Conservation (phyloP, 2,329 filamentous ascomycete genomes). For the Aspergillus tanneri region DNA sequence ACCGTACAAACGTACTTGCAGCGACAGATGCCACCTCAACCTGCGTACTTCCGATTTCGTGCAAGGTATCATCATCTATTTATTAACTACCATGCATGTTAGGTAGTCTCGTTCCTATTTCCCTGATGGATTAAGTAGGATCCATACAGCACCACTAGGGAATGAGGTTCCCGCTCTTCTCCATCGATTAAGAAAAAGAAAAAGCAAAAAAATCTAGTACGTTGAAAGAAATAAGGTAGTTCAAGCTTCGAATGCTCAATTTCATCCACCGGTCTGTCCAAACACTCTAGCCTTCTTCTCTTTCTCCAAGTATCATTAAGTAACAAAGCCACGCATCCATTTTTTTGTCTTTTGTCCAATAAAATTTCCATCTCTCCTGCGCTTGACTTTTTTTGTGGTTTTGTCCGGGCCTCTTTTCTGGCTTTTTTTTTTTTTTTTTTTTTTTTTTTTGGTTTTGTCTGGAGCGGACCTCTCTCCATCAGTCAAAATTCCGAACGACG, state of each 20-base stretch:
- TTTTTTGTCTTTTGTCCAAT: constrained; percentile 12
- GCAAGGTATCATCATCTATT: no score
- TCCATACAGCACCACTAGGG: no score
- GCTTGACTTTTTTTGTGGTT: constrained; percentile 14
- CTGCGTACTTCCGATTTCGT: no score
- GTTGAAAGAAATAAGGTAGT: no score
- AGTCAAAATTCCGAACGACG: constrained; percentile 13
- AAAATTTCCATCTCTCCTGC: constrained; percentile 13
- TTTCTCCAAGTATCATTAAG: constrained; percentile 15
- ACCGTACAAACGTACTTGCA: no score
- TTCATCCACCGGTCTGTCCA: constrained; percentile 14
- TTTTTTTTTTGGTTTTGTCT: constrained; percentile 12
- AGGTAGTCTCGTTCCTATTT: no score
- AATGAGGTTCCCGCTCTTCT: no score
- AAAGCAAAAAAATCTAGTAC: background rate
- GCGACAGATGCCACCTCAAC: no score
- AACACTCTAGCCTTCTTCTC: constrained; percentile 12
- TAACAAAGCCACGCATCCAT: constrained; percentile 14
- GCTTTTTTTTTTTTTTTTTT: constrained; percentile 13
- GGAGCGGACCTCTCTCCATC: constrained; percentile 20
- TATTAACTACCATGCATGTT: no score
- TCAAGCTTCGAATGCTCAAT: background rate
- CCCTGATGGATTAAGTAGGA: no score
- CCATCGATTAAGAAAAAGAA: background rate
- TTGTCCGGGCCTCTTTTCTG: constrained; percentile 9